Evolutionary conservation across 768 basidiomycete genomes (phyloP).

Genomic region (Boletus reticulatus): DNA sequence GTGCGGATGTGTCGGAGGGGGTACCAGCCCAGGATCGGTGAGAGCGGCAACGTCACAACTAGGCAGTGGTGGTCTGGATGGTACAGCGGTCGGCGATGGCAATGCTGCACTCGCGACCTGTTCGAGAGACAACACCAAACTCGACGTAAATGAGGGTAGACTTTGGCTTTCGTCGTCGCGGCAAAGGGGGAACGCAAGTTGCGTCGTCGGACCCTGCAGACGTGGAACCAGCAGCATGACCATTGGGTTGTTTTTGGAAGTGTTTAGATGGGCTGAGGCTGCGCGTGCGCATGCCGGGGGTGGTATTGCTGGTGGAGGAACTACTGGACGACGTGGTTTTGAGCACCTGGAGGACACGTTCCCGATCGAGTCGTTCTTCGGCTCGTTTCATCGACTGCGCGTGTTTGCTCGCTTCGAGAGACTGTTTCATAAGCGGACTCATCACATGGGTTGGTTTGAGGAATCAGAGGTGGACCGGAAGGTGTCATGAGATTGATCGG

Average conservation of each 20-base stretch:
- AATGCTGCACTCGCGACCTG: too few species aligned
- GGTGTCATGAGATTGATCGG: conserved; percentile 2
- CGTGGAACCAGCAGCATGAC: too few species aligned
- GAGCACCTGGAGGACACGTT: conserved; percentile 68
- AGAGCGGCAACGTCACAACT: conserved; percentile 14
- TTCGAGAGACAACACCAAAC: too few species aligned
- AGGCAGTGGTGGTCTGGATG: conserved; percentile 25
- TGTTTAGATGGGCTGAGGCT: conserved; percentile 34
- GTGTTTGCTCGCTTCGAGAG: conserved; percentile 68
- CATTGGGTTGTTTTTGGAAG: too few species aligned
- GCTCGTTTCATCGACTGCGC: conserved; percentile 69
- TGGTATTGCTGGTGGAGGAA: conserved; percentile 11
- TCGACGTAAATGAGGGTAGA: too few species aligned
- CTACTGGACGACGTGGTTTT: conserved; percentile 51
- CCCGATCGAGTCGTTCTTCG: conserved; percentile 65
- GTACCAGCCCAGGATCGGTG: conserved; percentile 28
- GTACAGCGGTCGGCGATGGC: too few species aligned
- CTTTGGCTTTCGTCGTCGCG: too few species aligned
- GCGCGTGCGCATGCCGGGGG: conserved; percentile 17
- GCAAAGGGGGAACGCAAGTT: too few species aligned
- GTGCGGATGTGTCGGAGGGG: conserved; percentile 57
- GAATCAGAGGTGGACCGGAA: conserved; percentile 21
- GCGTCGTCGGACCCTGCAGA: too few species aligned
- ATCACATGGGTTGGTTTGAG: conserved; percentile 45
- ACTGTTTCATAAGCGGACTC: conserved; percentile 69